Conservation (phyloP, 495 filamentous ascomycete species). For the Rusavskia elegans region DNA sequence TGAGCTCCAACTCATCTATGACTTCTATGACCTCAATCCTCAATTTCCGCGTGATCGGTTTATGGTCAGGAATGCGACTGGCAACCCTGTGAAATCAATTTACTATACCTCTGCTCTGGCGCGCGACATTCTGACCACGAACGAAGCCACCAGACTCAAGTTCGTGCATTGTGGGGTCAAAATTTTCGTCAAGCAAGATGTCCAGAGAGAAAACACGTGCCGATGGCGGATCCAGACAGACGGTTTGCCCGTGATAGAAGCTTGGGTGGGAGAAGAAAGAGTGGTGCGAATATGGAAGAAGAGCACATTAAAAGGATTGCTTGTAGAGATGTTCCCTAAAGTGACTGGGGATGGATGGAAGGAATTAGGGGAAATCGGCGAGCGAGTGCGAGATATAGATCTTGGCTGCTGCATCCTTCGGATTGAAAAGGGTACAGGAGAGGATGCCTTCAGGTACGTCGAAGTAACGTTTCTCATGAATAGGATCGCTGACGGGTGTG, state of each 20-base stretch:
- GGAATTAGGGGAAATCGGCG: conserved; percentile 71
- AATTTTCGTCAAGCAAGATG: conserved; percentile 97
- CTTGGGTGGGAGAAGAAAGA: conserved; percentile 67
- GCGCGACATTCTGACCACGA: conserved; percentile 61
- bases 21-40: conserved; percentile 67
- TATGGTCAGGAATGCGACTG: conserved; percentile 85
- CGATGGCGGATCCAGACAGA: conserved; percentile 92
- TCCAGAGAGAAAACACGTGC: conserved; percentile 67
- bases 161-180: conserved; percentile 95
- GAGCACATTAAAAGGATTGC: conserved; percentile 58
- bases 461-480: neutral
- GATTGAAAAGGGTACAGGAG: conserved; percentile 51
- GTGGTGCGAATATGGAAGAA: conserved; percentile 58
- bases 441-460: conserved; percentile 51
- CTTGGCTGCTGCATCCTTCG: conserved; percentile 88
- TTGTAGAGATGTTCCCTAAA: conserved; percentile 93
- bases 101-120: conserved; percentile 88
- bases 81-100: conserved; percentile 68
- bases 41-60: conserved; percentile 81
- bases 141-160: conserved; percentile 79
- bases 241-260: conserved; percentile 71
- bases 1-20: conserved; percentile 56
- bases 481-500: conserved; percentile 7
- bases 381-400: conserved; percentile 57
- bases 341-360: conserved; percentile 50